Evolutionary conservation across 176 grass and related monocot species (phyloP), one percentile per base, ranked within the genome.

Genomic region (Canna indica): DNA sequence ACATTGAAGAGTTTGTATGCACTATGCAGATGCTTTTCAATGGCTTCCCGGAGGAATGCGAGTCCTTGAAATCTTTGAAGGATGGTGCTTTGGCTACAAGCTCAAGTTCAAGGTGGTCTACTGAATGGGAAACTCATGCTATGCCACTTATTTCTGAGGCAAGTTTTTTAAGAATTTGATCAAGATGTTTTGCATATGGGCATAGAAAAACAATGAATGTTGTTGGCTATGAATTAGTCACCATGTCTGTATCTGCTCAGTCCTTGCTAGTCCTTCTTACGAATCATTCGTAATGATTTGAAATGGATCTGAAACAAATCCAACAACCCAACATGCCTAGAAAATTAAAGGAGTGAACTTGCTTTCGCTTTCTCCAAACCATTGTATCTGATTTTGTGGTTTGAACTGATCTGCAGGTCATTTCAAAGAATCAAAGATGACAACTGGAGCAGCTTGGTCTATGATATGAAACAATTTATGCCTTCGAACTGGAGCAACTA

Each of bases 1-100:
- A 38, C 28, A 71, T 58, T 45, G 25, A 14, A 24, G 65, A 35
- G 9, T 30, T 72, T 70, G 11, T 58, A 78, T 79, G 56, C 84
- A 97, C 7, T 58, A 78, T 79, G 56, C 84, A 97, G 89, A 92
- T 92, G 84, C 86, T 93, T 67, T 97, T 97, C 68, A 92, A 90
- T 68, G 89, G 84, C 26, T 90, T 92, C 83, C 94, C 86, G 0
- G 80, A 92, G 73, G 80, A 84, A 73, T 97, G 94, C 16, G 15
- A 64, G 41, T 36, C 46, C 53, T 70, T 97, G 82, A 85, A 85
- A 77, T 83, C 81, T 42, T 81, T 92, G 25, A 92, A 64, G 61
- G 72, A 86, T 61, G 88, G 84, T 69, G 84, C 94, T 69, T 77
- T 90, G 82, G 61, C 64, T 68, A 90, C 74, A 65, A 77, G 81